Evolutionary conservation across 192 early-diverging fungal species (phyloP).

Genomic region (Linnemannia zychae): DNA sequence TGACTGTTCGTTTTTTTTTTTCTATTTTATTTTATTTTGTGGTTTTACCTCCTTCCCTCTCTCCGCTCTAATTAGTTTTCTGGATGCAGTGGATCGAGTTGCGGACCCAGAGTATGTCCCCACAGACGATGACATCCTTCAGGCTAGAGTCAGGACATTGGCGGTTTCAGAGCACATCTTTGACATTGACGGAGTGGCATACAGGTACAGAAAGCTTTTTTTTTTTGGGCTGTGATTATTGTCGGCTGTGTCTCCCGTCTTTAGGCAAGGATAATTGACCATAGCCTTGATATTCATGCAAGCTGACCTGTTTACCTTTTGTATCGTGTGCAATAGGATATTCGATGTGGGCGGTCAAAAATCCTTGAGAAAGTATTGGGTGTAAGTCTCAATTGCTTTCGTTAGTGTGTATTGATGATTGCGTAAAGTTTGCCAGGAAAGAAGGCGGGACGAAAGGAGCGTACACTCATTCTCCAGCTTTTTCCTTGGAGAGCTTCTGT

Average conservation of each 20-base stretch:
- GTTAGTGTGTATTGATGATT: background rate
- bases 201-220: slow-evolving; percentile 44
- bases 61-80: slow-evolving; percentile 54
- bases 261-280: too few relatives aligned
- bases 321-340: slow-evolving; percentile 54
- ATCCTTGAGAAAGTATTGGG: slow-evolving; percentile 74
- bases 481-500: background rate
- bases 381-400: slow-evolving; percentile 52
- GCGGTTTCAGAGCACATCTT: slow-evolving; percentile 79
- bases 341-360: slow-evolving; percentile 84
- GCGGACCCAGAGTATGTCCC: slow-evolving; percentile 66
- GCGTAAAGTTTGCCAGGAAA: background rate
- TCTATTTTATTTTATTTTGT: background rate
- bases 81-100: slow-evolving; percentile 66
- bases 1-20: background rate
- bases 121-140: slow-evolving; percentile 77
- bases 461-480: background rate
- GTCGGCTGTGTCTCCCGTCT: too few relatives aligned
- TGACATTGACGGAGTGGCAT: slow-evolving; percentile 68
- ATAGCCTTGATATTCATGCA: background rate
- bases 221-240: background rate
- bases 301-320: background rate
- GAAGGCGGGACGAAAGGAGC: background rate
- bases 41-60: background rate
- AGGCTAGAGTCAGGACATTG: slow-evolving; percentile 76